Conservation (phyloP, 2,329 filamentous ascomycete species). For the Talaromyces sp. region DNA sequence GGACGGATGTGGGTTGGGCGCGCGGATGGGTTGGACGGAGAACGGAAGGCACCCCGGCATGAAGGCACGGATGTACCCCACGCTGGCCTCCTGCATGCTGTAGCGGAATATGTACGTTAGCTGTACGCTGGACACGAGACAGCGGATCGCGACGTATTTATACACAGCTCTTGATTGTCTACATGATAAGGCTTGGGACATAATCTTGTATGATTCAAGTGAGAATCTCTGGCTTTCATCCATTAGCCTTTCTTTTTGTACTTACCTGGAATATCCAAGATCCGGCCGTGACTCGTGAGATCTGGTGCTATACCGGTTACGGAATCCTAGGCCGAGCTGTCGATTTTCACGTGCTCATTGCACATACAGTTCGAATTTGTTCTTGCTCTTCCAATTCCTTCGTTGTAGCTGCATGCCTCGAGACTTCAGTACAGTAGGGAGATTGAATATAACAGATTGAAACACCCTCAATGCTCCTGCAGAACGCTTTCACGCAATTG, state of each 20-base stretch:
- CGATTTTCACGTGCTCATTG: not conserved
- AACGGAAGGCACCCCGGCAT: constrained; percentile 1
- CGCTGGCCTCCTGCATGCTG: not conserved
- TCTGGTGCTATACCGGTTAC: not conserved
- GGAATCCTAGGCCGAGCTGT: constrained; percentile 1
- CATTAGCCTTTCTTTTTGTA: not conserved
- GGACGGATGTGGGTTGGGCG: not conserved
- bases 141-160: not conserved
- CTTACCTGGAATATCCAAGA: not conserved
- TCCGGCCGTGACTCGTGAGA: not conserved
- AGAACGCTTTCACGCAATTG: not conserved
- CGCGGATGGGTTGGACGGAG: not conserved
- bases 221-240: not conserved
- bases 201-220: not conserved
- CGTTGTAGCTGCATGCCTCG: not conserved
- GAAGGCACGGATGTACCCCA: constrained; percentile 8
- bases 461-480: not conserved
- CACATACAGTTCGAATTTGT: not conserved
- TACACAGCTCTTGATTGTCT: too few relatives aligned
- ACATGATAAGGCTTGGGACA: too few relatives aligned
- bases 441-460: too few relatives aligned
- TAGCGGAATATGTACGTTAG: not conserved
- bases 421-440: not conserved
- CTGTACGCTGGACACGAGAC: constrained; percentile 1
- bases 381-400: not conserved